phyloP scores from a whole-genome alignment of 2,329 filamentous ascomycete genomes.

The Harringtonia lauricola region DNA sequence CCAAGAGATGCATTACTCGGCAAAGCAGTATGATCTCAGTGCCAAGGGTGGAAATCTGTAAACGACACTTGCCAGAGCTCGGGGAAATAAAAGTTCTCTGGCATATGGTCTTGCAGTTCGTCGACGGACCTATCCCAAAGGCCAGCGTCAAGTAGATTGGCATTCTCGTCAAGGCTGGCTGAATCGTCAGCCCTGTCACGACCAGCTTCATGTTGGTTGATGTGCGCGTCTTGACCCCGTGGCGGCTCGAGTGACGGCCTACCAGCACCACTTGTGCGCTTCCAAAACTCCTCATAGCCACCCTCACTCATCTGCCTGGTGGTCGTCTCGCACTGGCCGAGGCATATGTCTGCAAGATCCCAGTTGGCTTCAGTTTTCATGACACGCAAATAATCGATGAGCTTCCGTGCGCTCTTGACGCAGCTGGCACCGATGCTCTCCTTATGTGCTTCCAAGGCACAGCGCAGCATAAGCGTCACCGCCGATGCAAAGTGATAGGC shows the following conservation, averaged over 20 bases:
- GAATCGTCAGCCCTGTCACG: neutral
- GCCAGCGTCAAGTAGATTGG: neutral
- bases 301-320: slow-evolving; percentile 1
- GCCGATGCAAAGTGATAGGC: slow-evolving; percentile 4
- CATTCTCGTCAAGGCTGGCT: neutral
- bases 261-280: neutral
- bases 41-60: slow-evolving; percentile 1
- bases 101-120: slow-evolving; percentile 1
- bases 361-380: slow-evolving; percentile 1
- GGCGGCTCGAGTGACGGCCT: neutral
- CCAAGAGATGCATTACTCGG: no score
- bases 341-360: slow-evolving; percentile 4
- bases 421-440: neutral
- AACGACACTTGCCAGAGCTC: slow-evolving; percentile 2
- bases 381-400: neutral
- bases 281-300: slow-evolving; percentile 1
- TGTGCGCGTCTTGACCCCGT: neutral
- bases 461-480: slow-evolving; percentile 3
- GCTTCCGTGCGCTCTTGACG: neutral
- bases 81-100: slow-evolving; percentile 4
- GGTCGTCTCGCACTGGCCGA: slow-evolving; percentile 3
- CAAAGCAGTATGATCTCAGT: no score
- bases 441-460: neutral
- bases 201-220: neutral
- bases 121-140: slow-evolving; percentile 1